A percentile compares a stretch with the other conserved stretches of the same genome.
Evolutionary conservation across 169 alveolate species (phyloP).

Genomic region (Neospora caninum): DNA sequence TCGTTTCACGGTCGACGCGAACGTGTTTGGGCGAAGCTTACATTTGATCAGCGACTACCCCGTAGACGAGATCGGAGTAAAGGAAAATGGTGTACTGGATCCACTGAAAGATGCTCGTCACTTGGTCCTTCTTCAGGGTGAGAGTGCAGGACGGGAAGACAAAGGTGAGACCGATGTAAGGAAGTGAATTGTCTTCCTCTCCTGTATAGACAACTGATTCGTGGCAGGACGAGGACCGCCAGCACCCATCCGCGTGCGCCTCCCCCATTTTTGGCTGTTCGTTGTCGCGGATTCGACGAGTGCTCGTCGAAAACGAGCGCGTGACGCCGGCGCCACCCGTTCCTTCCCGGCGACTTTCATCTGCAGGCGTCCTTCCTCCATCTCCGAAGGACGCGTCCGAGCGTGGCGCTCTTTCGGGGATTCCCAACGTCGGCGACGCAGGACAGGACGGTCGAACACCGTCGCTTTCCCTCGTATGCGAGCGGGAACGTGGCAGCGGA

Average conservation of each 20-base stretch:
- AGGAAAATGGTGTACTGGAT: constrained; percentile 13
- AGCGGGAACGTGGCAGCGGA: neutral
- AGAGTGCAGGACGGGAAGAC: neutral
- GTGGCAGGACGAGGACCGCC: neutral
- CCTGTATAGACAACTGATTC: neutral
- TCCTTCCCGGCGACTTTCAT: too few species aligned
- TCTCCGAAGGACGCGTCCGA: too few species aligned
- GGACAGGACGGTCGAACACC: too few species aligned
- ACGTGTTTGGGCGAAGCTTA: neutral
- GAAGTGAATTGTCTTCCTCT: constrained; percentile 23
- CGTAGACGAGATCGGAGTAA: constrained; percentile 22
- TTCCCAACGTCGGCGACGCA: too few species aligned
- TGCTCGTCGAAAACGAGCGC: too few species aligned
- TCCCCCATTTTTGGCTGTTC: neutral
- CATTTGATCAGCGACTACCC: neutral
- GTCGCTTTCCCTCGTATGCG: too few species aligned
- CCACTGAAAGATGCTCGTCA: constrained; percentile 17
- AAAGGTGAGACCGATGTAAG: neutral
- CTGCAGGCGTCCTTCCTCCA: too few species aligned
- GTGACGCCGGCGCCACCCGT: too few species aligned
- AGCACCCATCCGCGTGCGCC: neutral
- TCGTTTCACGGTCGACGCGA: too few species aligned
- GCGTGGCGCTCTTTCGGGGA: too few species aligned
- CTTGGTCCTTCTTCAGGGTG: constrained; percentile 15
- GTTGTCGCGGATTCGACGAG: neutral